These are phyloP conservation scores for Pseudogymnoascus sp. DNA, from an alignment of 2,329 filamentous ascomycete genomes.

Conservation along the genomic window DNA sequence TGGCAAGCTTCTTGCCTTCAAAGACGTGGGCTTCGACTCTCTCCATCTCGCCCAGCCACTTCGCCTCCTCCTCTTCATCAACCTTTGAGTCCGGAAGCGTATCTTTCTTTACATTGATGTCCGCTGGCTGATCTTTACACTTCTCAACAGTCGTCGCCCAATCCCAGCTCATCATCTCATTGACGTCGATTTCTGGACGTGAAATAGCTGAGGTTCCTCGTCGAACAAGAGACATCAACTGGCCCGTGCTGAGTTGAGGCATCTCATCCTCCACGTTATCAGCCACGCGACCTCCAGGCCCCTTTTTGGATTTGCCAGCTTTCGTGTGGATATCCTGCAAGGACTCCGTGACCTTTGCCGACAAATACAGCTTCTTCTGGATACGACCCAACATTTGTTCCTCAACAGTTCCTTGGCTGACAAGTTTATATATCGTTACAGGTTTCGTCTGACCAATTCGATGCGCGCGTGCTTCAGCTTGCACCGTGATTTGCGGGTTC, in stretches of 20 bases:
- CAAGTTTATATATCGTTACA: constrained; percentile 88
- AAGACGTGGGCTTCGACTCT: constrained; percentile 49
- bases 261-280: constrained; percentile 34
- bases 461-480: constrained; percentile 87
- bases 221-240: constrained; percentile 46
- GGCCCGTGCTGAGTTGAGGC: constrained; percentile 42
- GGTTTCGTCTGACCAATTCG: constrained; percentile 94
- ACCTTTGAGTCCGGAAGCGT: constrained; percentile 25
- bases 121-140: constrained; percentile 42
- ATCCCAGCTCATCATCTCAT: constrained; percentile 49
- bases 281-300: constrained; percentile 12
- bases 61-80: constrained; percentile 40
- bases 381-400: constrained; percentile 62
- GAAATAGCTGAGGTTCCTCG: constrained; percentile 45
- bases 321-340: constrained; percentile 45
- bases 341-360: constrained; percentile 50
- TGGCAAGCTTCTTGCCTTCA: constrained; percentile 43
- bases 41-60: constrained; percentile 49
- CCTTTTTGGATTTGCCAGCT: constrained; percentile 24
- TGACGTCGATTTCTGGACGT: constrained; percentile 43
- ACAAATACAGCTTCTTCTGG: constrained; percentile 52
- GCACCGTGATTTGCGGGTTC: constrained; percentile 95
- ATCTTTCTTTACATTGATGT: constrained; percentile 31
- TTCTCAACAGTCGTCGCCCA: constrained; percentile 44
- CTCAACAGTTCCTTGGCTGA: constrained; percentile 79